phyloP scores from a whole-genome alignment of 2,329 filamentous ascomycete genomes.

The Phaeoacremonium minimum region DNA sequence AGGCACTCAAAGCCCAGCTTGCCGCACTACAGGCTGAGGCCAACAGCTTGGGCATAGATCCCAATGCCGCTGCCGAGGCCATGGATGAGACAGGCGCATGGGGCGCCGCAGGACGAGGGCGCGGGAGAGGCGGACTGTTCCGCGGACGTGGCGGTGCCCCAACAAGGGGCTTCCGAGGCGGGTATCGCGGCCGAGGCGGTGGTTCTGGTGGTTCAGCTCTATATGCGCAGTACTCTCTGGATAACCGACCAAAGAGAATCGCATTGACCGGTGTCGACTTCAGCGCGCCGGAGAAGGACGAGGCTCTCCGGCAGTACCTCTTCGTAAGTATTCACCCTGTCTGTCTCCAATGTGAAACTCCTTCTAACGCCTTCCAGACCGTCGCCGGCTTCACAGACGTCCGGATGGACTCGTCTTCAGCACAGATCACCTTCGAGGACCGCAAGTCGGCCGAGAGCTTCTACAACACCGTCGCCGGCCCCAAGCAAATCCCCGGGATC shows the following conservation, averaged over 20 bases:
- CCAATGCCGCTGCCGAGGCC: conserved; percentile 42
- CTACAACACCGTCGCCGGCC: conserved; percentile 50
- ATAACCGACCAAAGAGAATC: conserved; percentile 70
- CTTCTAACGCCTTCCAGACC: conserved; percentile 46
- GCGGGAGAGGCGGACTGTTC: conserved; percentile 26
- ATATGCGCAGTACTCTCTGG: conserved; percentile 63
- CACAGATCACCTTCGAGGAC: conserved; percentile 61
- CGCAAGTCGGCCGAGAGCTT: conserved; percentile 69
- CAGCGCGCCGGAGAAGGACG: conserved; percentile 57
- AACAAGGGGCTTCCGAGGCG: conserved; percentile 30
- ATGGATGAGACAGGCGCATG: conserved; percentile 32
- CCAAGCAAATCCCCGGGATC: conserved; percentile 55
- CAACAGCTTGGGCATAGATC: conserved; percentile 63
- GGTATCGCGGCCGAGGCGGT: conserved; percentile 35
- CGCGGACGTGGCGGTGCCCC: conserved; percentile 18
- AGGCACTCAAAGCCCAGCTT: conserved; percentile 65
- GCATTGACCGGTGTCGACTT: conserved; percentile 61
- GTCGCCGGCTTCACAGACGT: conserved; percentile 60
- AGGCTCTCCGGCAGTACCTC: conserved; percentile 67
- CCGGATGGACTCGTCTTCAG: conserved; percentile 38
- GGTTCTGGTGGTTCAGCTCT: conserved; percentile 47
- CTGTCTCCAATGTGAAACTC: conserved; percentile 19
- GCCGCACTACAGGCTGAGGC: conserved; percentile 72
- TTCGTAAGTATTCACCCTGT: conserved; percentile 49
- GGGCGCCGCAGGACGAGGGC: conserved; percentile 30